A percentile compares a stretch with the other conserved stretches of the same genome.
Evolutionary conservation across 257 asterid species (phyloP).

Genomic region (Fraxinus quadrangulata): DNA sequence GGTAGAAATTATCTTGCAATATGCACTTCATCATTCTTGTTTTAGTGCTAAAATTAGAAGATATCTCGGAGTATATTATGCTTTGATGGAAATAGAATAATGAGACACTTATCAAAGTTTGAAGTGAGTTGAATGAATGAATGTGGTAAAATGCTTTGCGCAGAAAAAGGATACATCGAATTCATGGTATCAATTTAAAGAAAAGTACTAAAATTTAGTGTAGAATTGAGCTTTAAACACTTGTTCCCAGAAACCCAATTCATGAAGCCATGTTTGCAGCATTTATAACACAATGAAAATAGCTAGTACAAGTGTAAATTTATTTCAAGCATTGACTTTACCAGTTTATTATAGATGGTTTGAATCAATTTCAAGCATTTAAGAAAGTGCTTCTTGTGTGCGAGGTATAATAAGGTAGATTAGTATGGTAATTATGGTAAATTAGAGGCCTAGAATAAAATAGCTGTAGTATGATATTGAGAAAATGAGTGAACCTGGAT

Average conservation of each 20-base stretch:
- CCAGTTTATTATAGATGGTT: background rate
- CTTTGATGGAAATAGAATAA: background rate
- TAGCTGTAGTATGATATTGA: background rate
- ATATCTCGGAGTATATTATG: background rate
- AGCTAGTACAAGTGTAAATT: background rate
- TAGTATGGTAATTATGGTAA: background rate
- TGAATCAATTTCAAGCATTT: background rate
- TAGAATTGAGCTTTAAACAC: background rate
- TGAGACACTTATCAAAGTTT: background rate
- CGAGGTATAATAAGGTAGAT: background rate
- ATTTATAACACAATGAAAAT: background rate
- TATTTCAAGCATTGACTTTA: background rate
- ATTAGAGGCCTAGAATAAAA: background rate
- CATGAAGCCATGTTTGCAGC: background rate
- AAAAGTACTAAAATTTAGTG: background rate
- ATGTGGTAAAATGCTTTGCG: background rate
- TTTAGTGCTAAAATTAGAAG: slow-evolving; percentile 9
- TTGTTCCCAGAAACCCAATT: background rate
- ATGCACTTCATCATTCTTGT: slow-evolving; percentile 4
- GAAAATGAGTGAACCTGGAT: background rate
- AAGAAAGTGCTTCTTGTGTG: background rate
- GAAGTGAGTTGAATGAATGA: background rate
- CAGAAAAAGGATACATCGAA: background rate
- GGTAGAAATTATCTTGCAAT: background rate
- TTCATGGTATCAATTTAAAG: background rate